Percentiles rank a stretch among this genome's conserved stretches.
Conservation (phyloP, 306 rosid species). For the Delonix regia region DNA sequence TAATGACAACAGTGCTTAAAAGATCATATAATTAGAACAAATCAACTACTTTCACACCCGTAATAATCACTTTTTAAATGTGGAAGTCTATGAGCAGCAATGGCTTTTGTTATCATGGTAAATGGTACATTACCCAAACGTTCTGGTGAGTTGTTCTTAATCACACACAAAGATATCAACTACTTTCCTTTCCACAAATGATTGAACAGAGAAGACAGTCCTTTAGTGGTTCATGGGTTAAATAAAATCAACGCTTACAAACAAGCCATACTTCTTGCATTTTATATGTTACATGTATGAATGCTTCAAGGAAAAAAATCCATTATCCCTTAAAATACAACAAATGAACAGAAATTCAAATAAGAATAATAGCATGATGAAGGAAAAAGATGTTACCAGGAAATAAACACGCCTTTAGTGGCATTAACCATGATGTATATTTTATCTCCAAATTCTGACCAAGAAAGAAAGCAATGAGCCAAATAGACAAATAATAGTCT, state of each 20-base stretch:
- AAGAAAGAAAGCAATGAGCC: slow-evolving; percentile 28
- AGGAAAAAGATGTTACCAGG: slow-evolving; percentile 37
- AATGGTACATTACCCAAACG: background rate
- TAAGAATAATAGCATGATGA: background rate
- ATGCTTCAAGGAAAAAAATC: background rate
- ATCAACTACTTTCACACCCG: background rate
- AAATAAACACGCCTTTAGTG: slow-evolving; percentile 53
- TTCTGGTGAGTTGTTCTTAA: background rate
- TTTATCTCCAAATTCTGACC: slow-evolving; percentile 20
- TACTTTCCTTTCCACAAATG: background rate
- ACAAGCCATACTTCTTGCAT: background rate
- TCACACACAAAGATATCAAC: background rate
- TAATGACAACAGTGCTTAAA: background rate
- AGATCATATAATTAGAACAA: background rate
- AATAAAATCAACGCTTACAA: slow-evolving; percentile 2
- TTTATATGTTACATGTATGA: background rate
- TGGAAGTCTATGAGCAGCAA: background rate
- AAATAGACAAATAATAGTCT: slow-evolving; percentile 3
- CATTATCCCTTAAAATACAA: background rate
- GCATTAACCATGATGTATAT: slow-evolving; percentile 52
- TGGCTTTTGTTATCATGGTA: background rate
- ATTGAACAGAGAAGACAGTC: background rate
- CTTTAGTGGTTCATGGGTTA: background rate
- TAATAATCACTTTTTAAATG: background rate
- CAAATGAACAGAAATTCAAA: background rate